A percentile compares a stretch with the other conserved stretches of the same genome.
Conservation (phyloP, 2,329 filamentous ascomycete genomes). For the Fusarium mundagurra region DNA sequence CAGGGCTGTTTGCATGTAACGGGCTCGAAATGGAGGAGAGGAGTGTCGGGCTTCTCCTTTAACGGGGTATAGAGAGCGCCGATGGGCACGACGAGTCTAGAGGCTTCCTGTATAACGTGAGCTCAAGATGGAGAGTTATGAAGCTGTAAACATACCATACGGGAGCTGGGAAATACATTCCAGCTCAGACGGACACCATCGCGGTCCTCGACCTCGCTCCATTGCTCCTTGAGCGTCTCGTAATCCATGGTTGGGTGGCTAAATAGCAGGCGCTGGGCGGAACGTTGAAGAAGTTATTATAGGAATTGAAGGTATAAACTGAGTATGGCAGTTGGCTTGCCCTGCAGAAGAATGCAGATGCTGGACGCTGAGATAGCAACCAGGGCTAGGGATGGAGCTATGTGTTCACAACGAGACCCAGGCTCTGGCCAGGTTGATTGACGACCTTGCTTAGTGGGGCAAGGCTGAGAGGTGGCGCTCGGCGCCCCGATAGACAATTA, state of each 20-base stretch:
- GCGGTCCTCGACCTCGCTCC: conserved; percentile 94
- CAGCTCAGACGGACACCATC: conserved; percentile 97
- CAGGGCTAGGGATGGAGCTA: conserved; percentile 17
- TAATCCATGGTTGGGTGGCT: conserved; percentile 75
- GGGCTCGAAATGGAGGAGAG: conserved; percentile 92
- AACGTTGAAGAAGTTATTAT: neutral
- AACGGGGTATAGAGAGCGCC: conserved; percentile 94
- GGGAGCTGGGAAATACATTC: conserved; percentile 98
- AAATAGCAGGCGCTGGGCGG: neutral
- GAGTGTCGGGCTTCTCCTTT: conserved; percentile 92
- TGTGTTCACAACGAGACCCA: conserved; percentile 20
- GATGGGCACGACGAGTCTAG: conserved; percentile 92
- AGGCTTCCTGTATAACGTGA: conserved; percentile 76
- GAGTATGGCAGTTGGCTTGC: neutral
- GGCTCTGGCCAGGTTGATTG: neutral
- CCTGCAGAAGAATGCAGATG: neutral
- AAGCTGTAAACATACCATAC: conserved; percentile 75
- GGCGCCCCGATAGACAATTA: neutral
- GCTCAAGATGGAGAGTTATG: neutral
- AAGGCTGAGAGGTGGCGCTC: neutral
- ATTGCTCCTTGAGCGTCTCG: conserved; percentile 92
- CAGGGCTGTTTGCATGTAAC: conserved; percentile 97
- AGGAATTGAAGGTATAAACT: neutral
- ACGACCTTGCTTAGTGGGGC: neutral
- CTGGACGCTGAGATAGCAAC: neutral